phyloP scores from a whole-genome alignment of 176 grass and related monocot genomes.

The Bonia amplexicaulis region DNA sequence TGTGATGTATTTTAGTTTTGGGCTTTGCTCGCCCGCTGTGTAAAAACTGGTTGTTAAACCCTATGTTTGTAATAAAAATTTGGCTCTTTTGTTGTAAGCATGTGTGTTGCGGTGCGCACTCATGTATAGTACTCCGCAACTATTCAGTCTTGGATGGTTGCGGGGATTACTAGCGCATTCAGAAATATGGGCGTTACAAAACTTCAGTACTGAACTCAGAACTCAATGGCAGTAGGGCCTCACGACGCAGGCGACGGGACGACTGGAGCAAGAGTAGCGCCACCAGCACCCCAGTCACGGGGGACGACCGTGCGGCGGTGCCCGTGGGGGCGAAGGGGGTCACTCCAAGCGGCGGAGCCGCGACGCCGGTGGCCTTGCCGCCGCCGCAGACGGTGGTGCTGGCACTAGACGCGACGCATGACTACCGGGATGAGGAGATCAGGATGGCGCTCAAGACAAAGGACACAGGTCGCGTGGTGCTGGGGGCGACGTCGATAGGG shows the following conservation, averaged over 20 bases:
- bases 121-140: too few species aligned
- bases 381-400: constrained; percentile 52
- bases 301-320: too few species aligned
- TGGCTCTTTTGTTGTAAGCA: too few species aligned
- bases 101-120: too few species aligned
- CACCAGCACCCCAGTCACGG: constrained; percentile 4
- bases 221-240: constrained; percentile 3
- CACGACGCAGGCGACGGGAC: background rate
- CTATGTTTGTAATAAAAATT: too few species aligned
- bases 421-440: constrained; percentile 51
- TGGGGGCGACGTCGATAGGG: too few species aligned
- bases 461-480: background rate
- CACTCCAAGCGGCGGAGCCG: background rate
- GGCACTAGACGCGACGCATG: constrained; percentile 52
- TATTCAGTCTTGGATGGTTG: too few species aligned
- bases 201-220: background rate
- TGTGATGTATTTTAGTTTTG: too few species aligned
- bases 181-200: too few species aligned
- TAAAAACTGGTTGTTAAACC: too few species aligned
- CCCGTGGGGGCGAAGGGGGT: background rate
- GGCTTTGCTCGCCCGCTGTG: too few species aligned
- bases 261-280: constrained; percentile 1
- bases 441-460: constrained; percentile 14
- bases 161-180: too few species aligned
- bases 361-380: background rate